phyloP scores from a whole-genome alignment of 805 yeast species.

The Metschnikowia amazonensis region DNA sequence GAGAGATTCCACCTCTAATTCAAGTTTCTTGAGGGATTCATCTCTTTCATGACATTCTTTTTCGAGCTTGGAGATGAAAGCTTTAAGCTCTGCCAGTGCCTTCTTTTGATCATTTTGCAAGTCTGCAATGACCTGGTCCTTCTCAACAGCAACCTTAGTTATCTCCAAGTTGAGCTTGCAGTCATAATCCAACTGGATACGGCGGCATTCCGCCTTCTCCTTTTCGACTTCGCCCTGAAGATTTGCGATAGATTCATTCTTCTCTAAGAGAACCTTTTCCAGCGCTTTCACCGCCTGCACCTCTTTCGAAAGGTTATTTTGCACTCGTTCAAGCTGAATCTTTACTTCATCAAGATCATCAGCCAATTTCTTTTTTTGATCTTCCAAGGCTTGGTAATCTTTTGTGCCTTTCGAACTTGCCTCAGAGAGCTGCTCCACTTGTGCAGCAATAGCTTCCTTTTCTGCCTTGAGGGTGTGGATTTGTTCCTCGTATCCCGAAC shows the following conservation, averaged over 20 bases:
- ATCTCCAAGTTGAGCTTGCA: slow-evolving; percentile 25
- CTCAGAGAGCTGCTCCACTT: slow-evolving; percentile 2
- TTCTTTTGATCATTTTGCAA: not conserved
- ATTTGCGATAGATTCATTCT: not conserved
- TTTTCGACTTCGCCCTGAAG: not conserved
- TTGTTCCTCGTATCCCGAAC: slow-evolving; percentile 5
- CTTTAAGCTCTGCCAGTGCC: not conserved
- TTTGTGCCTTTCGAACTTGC: slow-evolving; percentile 3
- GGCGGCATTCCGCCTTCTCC: slow-evolving; percentile 9
- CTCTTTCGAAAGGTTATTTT: slow-evolving; percentile 4
- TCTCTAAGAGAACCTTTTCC: not conserved
- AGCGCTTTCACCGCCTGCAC: slow-evolving; percentile 4
- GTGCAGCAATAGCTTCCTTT: slow-evolving; percentile 6
- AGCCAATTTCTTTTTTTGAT: not conserved
- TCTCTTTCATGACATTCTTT: slow-evolving; percentile 5
- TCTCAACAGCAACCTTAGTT: slow-evolving; percentile 21
- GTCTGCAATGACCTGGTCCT: slow-evolving; percentile 16
- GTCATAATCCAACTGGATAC: slow-evolving; percentile 17
- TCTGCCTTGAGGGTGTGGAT: slow-evolving; percentile 7
- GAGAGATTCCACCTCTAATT: slow-evolving; percentile 7
- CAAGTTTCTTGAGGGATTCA: slow-evolving; percentile 1
- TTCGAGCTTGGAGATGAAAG: not conserved
- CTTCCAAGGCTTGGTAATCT: not conserved
- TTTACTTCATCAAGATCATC: not conserved
- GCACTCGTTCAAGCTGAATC: not conserved